Conservation (phyloP, 1,284 basidiomycete species). For the Pseudozyma sp. region DNA sequence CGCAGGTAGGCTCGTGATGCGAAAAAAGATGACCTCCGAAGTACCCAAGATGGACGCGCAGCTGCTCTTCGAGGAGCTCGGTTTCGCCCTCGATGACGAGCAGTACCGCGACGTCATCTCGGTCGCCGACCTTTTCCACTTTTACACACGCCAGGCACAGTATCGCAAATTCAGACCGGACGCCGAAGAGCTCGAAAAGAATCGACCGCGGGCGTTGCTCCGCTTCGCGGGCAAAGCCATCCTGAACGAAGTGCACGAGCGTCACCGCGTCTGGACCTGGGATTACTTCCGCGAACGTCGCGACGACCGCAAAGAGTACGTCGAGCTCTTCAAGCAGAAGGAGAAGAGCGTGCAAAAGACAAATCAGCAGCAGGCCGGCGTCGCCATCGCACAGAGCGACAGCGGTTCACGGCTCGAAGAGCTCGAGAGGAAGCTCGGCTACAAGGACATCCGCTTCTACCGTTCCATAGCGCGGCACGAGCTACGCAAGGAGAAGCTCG, state of each 20-base stretch:
- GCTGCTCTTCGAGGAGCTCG: slow-evolving; percentile 93
- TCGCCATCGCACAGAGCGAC: slow-evolving; percentile 52
- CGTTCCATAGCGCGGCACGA: slow-evolving; percentile 92
- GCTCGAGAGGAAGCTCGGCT: slow-evolving; percentile 85
- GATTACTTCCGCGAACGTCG: slow-evolving; percentile 87
- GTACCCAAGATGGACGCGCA: slow-evolving; percentile 85
- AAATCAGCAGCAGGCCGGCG: slow-evolving; percentile 57
- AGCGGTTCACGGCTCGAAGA: slow-evolving; percentile 72
- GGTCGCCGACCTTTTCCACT: slow-evolving; percentile 95
- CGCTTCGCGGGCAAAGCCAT: slow-evolving; percentile 87
- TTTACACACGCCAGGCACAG: slow-evolving; percentile 90
- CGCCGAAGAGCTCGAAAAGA: slow-evolving; percentile 75
- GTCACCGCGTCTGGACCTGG: slow-evolving; percentile 90
- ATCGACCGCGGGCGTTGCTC: slow-evolving; percentile 79
- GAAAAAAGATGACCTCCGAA: slow-evolving; percentile 77
- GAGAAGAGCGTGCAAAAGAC: slow-evolving; percentile 70
- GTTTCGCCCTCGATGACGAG: slow-evolving; percentile 88
- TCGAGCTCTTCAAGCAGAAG: slow-evolving; percentile 84
- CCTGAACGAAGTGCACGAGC: slow-evolving; percentile 85
- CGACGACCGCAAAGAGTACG: slow-evolving; percentile 84
- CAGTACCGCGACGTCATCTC: slow-evolving; percentile 96
- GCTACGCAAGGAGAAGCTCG: slow-evolving; percentile 79
- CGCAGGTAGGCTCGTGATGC: slow-evolving; percentile 88
- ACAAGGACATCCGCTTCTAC: slow-evolving; percentile 98
- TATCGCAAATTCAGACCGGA: slow-evolving; percentile 75